These are phyloP conservation scores for Phaseolus lunatus DNA, from an alignment of 306 rosid genomes.

Conservation along the genomic window DNA sequence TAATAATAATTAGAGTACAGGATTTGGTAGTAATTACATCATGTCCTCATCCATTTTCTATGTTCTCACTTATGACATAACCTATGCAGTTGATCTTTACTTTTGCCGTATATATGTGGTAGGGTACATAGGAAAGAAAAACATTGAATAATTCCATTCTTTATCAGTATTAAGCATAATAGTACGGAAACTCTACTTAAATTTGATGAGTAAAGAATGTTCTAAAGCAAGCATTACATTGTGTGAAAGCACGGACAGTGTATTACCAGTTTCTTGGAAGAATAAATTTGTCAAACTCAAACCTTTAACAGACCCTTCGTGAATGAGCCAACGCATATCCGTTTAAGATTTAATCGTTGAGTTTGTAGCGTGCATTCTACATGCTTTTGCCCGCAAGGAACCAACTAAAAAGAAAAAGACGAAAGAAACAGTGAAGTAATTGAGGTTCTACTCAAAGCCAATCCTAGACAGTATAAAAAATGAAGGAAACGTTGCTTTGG, in stretches of 20 bases:
- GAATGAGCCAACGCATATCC: constrained; percentile 12
- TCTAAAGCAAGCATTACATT: constrained; percentile 26
- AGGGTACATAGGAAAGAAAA: constrained; percentile 21
- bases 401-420: constrained; percentile 7
- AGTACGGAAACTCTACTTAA: not conserved
- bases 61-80: constrained; percentile 20
- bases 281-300: constrained; percentile 22
- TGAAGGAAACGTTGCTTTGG: constrained; percentile 28
- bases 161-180: not conserved
- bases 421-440: constrained; percentile 3
- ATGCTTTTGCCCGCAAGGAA: constrained; percentile 45
- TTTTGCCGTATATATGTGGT: not conserved
- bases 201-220: constrained; percentile 32
- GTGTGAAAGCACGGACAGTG: constrained; percentile 7
- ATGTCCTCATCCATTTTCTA: constrained; percentile 1
- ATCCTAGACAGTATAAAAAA: not conserved
- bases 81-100: not conserved
- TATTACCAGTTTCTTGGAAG: constrained; percentile 34
- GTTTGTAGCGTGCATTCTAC: constrained; percentile 38
- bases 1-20: not conserved
- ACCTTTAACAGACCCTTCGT: constrained; percentile 18
- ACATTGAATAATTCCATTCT: not conserved
- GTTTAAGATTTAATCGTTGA: constrained; percentile 31
- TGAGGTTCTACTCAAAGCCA: constrained; percentile 31
- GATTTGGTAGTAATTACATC: constrained; percentile 25